Evolutionary conservation across 176 grass and related monocot species (phyloP).

Genomic region (Tillandsia leiboldiana): DNA sequence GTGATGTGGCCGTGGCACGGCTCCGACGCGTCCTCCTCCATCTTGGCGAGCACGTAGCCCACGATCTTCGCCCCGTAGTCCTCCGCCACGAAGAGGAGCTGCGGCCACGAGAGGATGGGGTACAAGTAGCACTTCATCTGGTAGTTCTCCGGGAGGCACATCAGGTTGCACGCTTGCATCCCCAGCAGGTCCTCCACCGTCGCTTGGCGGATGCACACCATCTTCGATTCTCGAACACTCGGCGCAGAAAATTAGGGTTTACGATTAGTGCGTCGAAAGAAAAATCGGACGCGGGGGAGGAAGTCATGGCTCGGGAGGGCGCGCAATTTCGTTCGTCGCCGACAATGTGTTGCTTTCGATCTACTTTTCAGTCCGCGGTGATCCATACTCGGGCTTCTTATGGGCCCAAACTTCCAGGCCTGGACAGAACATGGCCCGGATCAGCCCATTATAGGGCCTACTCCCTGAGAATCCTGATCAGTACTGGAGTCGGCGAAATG

Average conservation of each 20-base stretch:
- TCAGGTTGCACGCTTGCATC: constrained; percentile 98
- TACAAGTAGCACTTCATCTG: constrained; percentile 99
- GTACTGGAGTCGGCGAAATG: too few species aligned
- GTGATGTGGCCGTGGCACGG: constrained; percentile 98
- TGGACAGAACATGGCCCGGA: too few species aligned
- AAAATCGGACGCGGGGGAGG: neutral
- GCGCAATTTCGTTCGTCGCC: too few species aligned
- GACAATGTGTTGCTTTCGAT: too few species aligned
- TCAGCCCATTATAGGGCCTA: too few species aligned
- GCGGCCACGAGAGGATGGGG: constrained; percentile 96
- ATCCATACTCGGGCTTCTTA: too few species aligned
- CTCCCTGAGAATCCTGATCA: too few species aligned
- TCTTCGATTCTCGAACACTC: constrained; percentile 7
- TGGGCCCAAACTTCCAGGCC: too few species aligned
- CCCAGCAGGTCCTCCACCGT: constrained; percentile 83
- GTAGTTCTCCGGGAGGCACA: constrained; percentile 99
- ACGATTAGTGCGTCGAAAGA: neutral
- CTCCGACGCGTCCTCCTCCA: constrained; percentile 97
- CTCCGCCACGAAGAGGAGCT: constrained; percentile 96
- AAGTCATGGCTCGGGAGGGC: neutral
- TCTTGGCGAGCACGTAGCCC: constrained; percentile 97
- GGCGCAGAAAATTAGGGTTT: neutral
- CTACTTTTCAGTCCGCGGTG: too few species aligned
- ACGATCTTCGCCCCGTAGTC: constrained; percentile 95
- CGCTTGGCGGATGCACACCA: constrained; percentile 98